Percentiles rank a stretch among this genome's conserved stretches.
These are phyloP conservation scores for Malus hybrid DNA, from an alignment of 331 rosid species.

Conservation along the genomic window DNA sequence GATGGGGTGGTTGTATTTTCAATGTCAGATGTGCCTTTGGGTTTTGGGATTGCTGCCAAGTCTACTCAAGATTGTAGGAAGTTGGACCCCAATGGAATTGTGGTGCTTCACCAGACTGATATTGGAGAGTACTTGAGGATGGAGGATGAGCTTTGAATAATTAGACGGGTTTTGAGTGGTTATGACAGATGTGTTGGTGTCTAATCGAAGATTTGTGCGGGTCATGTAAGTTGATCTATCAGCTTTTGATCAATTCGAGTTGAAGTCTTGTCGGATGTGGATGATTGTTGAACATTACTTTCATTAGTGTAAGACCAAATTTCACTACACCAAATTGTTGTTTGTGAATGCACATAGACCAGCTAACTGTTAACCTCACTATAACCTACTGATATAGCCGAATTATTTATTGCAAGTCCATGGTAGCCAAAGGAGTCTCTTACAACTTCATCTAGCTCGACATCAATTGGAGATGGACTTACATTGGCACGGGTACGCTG, in stretches of 20 bases:
- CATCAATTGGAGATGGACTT: background rate
- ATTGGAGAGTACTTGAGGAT: slow-evolving; percentile 89
- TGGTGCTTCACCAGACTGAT: slow-evolving; percentile 82
- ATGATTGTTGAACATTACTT: background rate
- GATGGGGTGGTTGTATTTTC: slow-evolving; percentile 89
- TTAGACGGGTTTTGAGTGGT: too few species aligned
- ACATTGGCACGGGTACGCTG: too few species aligned
- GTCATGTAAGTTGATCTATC: background rate
- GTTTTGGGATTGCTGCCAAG: slow-evolving; percentile 80
- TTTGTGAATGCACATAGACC: too few species aligned
- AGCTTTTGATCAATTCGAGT: background rate
- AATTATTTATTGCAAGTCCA: background rate
- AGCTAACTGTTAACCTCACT: too few species aligned
- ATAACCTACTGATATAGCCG: too few species aligned
- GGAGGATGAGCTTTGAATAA: slow-evolving; percentile 58
- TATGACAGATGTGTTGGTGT: background rate
- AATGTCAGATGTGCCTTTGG: slow-evolving; percentile 83
- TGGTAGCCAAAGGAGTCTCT: background rate
- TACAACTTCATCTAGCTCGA: background rate
- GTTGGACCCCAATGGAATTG: slow-evolving; percentile 83
- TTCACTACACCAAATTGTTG: too few species aligned
- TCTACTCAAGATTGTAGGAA: slow-evolving; percentile 92
- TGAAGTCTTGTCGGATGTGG: background rate
- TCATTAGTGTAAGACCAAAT: too few species aligned
- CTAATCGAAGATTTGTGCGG: background rate